Evolutionary conservation across 441 rosid genomes (phyloP), one percentile per base, ranked within the genome.

Genomic region (Pelargonium myrrhifolium): DNA sequence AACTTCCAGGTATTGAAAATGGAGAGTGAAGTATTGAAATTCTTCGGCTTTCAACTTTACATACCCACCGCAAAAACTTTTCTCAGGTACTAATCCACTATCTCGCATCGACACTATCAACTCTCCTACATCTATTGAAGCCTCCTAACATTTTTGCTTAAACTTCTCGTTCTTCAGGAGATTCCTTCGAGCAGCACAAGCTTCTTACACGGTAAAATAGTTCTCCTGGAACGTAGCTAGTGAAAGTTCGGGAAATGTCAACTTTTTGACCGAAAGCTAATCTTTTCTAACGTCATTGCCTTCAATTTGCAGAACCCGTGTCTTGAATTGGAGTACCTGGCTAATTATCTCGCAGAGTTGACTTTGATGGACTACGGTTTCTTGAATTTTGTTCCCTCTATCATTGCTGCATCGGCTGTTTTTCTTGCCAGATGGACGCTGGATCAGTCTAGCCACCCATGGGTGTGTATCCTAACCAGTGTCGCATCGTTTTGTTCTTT

Each of bases 31-130:
- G 78, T 87, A 68, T 79, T 89, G 67, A 89, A 86, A 66, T 75
- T 71, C 74, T 74, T 89, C 84, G 81, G 79, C 71, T 89, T 85
- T 73, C 89, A 86, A 67, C 76, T 92, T 68, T 80, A 87, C 11
- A 79, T 85, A 72, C 96, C 96, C 67, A 92, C 96, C 75, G 67
- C 86, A 72, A 89, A 89, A 83, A 84, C 92, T 61, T 89, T 92
- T 79, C 86, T 92, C 74, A 85, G 97, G 97, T 91, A 80, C 75
- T 69, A 12, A 21, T 26, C 21, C 47, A 18, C 65, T 59, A 64
- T 73, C 59, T 11, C 64, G 31, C 63, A 40, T 47, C 71, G 42
- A 26, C 66, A 55, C 10, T 40, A 68, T 26, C 9, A 60, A 68
- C 39, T n/a, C 58, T n/a, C 18, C 15, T 51, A 6, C 5, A 51